Evolutionary conservation across 2,329 filamentous ascomycete genomes (phyloP), one percentile per base, ranked within the genome.

Genomic region (Colletotrichum limetticola): DNA sequence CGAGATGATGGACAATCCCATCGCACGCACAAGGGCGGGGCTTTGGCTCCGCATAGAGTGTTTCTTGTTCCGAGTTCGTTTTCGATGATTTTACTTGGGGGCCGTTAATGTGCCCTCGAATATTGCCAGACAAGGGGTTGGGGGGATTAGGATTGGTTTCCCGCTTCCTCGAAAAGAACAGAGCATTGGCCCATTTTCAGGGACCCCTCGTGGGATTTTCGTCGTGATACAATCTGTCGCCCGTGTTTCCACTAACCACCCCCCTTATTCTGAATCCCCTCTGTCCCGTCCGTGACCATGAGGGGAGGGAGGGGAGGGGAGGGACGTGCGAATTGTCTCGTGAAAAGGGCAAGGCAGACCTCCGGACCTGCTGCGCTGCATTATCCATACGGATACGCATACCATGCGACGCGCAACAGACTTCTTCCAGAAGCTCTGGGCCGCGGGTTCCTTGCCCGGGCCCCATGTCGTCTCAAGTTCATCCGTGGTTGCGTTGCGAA

Each of bases 241-340:
- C 46, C 28, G 65, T 60, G 32, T 64, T 68, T 68, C 59, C 32
- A 57, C 11, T 16, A 42, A 16, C 60, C 55, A 56, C 28, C 70
- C 53, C 56, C 70, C 55, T 46, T 58, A 66, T 59, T 46, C 63
- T 62, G 35, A 42, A 42, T 42, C 56, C 42, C 26, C 49, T 35
- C 30, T n/a, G 28, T 59, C 11, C 52, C 52, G 22, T 69, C 26
- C 28, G n/a, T 9, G 24, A 35, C 16, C 30, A 11, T 35, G 14
- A 16, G 35, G 14, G 35, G 14, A 37, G 35, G 35, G 35, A 16
- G 16, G 37, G 32, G 35, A 14, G 14, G 37, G 37, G 37, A 19
- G 60, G 66, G 56, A 73, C 71, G 66, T 73, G 66, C 60, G 49
- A 28, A 26, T 57, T 62, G 66, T 70, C 66, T 71, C 46, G 66